These are phyloP conservation scores for Nicotiana benthamiana DNA, from an alignment of 257 asterid species.

Conservation along the genomic window DNA sequence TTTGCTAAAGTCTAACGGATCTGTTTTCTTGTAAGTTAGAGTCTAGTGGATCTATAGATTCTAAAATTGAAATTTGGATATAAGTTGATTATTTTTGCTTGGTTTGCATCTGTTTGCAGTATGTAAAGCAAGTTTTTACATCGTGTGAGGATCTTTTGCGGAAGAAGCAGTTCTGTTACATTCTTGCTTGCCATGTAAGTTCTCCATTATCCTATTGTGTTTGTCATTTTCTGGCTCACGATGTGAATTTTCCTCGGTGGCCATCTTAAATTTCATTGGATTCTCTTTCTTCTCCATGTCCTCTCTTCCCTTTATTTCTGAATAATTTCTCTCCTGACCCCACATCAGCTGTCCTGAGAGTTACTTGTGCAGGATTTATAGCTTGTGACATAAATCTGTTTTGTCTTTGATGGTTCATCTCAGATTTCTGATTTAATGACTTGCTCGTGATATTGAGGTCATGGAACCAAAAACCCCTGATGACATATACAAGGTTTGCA, in stretches of 20 bases:
- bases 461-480: conserved; percentile 99
- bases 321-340: neutral
- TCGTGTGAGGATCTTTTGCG: conserved; percentile 45
- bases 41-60: neutral
- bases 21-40: neutral
- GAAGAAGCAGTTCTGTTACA: conserved; percentile 75
- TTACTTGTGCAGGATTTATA: neutral
- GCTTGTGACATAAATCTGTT: neutral
- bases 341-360: neutral
- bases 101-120: conserved; percentile 39
- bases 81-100: neutral
- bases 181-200: conserved; percentile 91
- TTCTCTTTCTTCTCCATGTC: neutral
- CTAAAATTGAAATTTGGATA: neutral
- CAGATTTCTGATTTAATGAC: conserved; percentile 14
- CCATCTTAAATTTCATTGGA: neutral
- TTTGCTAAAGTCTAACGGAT: neutral
- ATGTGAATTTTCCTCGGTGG: neutral
- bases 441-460: conserved; percentile 98
- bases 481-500: conserved; percentile 78
- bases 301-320: neutral
- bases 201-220: neutral
- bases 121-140: conserved; percentile 63
- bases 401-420: neutral
- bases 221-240: neutral